Conservation (phyloP, 192 early-diverging fungal genomes). For the Linnemannia zychae region DNA sequence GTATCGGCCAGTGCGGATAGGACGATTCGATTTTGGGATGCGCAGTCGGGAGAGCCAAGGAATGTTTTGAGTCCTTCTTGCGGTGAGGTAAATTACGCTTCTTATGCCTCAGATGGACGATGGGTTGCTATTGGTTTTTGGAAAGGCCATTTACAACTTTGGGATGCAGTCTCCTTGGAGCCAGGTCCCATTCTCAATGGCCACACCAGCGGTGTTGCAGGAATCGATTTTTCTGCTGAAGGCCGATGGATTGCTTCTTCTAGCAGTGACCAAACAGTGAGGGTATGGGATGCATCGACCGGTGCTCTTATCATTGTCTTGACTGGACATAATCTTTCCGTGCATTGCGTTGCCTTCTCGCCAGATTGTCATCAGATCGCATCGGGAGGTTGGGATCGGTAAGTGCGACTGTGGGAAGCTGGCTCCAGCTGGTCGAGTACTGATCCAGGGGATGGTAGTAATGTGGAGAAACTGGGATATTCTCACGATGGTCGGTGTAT, state of each 20-base stretch:
- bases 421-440: neutral
- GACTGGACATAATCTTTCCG: neutral
- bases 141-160: neutral
- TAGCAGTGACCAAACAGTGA: neutral
- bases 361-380: slow-evolving; percentile 11
- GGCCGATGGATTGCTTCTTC: neutral
- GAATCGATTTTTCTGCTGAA: neutral
- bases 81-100: neutral
- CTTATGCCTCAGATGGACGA: neutral
- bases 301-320: neutral
- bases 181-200: neutral
- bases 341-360: neutral
- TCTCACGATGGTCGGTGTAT: too few species aligned
- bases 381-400: neutral
- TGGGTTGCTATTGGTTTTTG: neutral
- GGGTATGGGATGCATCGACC: neutral
- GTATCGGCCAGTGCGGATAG: neutral
- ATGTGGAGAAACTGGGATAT: neutral
- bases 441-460: neutral
- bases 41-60: neutral
- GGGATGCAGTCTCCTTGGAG: neutral
- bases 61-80: too few species aligned
- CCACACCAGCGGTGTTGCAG: neutral
- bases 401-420: neutral
- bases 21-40: slow-evolving; percentile 5